phyloP scores from a whole-genome alignment of 805 yeast genomes.

The Metschnikowia colocasiae region DNA sequence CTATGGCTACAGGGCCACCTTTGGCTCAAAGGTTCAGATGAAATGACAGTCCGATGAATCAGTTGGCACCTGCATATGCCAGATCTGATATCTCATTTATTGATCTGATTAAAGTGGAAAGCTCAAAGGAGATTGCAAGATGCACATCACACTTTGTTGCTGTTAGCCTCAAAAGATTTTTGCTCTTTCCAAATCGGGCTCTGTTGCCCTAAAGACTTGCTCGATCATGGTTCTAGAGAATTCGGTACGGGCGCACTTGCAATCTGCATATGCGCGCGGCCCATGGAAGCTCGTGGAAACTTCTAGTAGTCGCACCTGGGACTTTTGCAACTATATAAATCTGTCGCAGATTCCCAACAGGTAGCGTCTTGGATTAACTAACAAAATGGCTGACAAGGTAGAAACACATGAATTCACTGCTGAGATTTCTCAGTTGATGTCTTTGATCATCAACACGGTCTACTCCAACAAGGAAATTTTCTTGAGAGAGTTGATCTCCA shows the following conservation, averaged over 20 bases:
- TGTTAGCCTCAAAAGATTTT: no score
- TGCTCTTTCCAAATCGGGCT: no score
- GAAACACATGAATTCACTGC: slow-evolving; percentile 98
- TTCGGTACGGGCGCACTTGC: background rate
- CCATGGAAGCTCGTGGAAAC: slow-evolving; percentile 33
- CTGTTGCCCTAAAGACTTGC: no score
- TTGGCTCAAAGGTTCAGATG: no score
- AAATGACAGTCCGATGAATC: no score
- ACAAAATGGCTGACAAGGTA: slow-evolving; percentile 49
- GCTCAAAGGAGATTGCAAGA: no score
- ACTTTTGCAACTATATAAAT: slow-evolving; percentile 13
- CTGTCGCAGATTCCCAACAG: background rate
- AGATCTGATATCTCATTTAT: background rate
- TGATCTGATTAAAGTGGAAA: no score
- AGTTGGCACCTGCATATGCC: background rate
- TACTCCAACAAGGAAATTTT: slow-evolving; percentile 99
- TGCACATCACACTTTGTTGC: no score
- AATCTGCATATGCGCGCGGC: background rate
- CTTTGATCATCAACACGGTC: slow-evolving; percentile 99
- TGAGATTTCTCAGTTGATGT: slow-evolving; percentile 99
- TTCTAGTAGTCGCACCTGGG: slow-evolving; percentile 17
- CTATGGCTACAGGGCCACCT: no score
- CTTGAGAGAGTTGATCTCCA: slow-evolving; percentile 97
- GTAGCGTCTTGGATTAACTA: background rate
- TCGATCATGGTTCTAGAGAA: background rate